Base-by-base conservation (phyloP, 768 basidiomycete species). In the Termitomyces titanicus region DNA sequence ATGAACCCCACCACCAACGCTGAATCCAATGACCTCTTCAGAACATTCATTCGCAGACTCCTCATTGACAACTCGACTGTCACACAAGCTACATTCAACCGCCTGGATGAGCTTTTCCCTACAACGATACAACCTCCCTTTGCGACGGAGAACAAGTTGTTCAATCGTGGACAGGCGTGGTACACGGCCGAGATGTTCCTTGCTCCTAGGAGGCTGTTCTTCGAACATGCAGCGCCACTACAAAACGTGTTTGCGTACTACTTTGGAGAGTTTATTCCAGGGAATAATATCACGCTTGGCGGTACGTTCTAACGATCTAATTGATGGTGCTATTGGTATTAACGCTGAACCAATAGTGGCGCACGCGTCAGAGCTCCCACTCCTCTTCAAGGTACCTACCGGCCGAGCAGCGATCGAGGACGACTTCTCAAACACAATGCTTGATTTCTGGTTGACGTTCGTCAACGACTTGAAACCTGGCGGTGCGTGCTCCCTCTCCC, bases 101-200 rank as follows among this genome's bases (percentile, higher is more conserved):
- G 69, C 1, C 72, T 81, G 39, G 62, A 74, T 29, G 39, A 51
- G 0, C 55, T 79, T 8, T 85, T 73, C 66, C 79, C 81, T 5
- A 43, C 43, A 9, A 46, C 4, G 81, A 82, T 3, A 78, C 76
- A 6, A 18, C 39, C 46, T 0, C 73, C 77, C 0, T 84, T 82
- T 69, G 77, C 79, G 53, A 85, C 81, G 0, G 82, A 83, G 0
- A 81, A 85, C 62, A 78, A 77, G 10, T 67, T 85, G 8, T 85
- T 81, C 54, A 82, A 85, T 58, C 66, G 83, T 35, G 78, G 74
- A 0, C 78, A 67, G 45, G 72, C 82, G 0, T 86, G 80, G 79
- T 86, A 85, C 56, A 80, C 79, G 0, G 81, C 80, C 54, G 68
- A 74, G 51, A 84, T 83, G 79, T 86, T 74, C 63, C 67, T 84